Evolutionary conservation across 176 grass and related monocot genomes (phyloP).

Genomic region (Musa schizocarpa): DNA sequence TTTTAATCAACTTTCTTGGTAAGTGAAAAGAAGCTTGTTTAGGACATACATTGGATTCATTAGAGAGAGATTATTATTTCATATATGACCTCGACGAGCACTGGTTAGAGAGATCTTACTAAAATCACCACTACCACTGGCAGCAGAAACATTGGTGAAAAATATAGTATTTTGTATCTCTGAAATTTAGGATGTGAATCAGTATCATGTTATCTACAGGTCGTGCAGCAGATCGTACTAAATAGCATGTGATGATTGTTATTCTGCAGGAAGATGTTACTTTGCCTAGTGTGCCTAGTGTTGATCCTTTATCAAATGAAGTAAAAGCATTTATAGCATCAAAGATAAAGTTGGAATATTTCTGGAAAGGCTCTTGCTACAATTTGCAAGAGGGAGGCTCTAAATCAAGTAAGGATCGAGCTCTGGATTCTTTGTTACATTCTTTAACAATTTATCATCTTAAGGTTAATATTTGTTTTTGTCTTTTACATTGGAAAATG

Average conservation of each 20-base stretch:
- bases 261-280: conserved; percentile 9
- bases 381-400: conserved; percentile 5
- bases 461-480: not conserved
- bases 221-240: not conserved
- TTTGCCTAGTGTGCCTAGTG: conserved; percentile 8
- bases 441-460: not conserved
- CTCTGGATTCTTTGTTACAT: not conserved
- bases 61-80: too few relatives aligned
- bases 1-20: not conserved
- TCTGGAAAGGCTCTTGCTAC: conserved; percentile 13
- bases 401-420: conserved; percentile 16
- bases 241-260: not conserved
- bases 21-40: not conserved
- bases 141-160: too few relatives aligned
- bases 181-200: not conserved
- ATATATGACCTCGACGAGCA: too few relatives aligned
- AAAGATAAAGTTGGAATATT: conserved; percentile 13
- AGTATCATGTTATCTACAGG: not conserved
- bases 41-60: not conserved
- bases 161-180: too few relatives aligned
- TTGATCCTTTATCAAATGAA: not conserved
- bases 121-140: not conserved
- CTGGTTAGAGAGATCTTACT: not conserved
- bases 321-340: conserved; percentile 1
- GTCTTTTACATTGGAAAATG: not conserved